Base-by-base conservation (phyloP, 768 basidiomycete species). In the Aureoboletus auriporus region DNA sequence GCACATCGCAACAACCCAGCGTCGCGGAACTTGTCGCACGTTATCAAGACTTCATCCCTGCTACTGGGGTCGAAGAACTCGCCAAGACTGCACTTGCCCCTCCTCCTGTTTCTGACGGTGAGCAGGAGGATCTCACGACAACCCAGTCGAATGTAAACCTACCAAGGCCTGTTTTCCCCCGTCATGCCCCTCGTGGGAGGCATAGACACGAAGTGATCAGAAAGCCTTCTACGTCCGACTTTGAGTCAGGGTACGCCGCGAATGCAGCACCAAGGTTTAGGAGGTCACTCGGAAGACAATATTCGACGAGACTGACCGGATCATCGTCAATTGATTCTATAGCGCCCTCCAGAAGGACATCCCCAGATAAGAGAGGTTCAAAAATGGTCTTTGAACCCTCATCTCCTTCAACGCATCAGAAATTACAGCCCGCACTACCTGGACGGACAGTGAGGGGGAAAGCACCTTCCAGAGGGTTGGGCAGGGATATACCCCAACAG, bases 171-270 rank as follows among this genome's bases (percentile, higher is more conserved):
- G 63, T 67, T 31, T 56, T 46, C 13, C 50, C 59, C 10, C 77
- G 75, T 14, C 68, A 61, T 13, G 60, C 72, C 6, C 46, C 70
- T 16, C 76, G 81, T 33, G 72, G 71, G 30, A 74, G 78, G 49
- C 79, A 81, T 57, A 63, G 50, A 50, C 77, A 74, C 34, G 56
- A 74, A 39, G 67, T 76, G 37, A 58, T 69, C 12, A 77, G 73
- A 60, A 82, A 81, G 53, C 68, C 80, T 34, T 84, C 85, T 8
- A 74, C 75, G 9, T 94, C 93, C 6, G 93, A 95, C 62, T 91
- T 91, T 46, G 93, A 95, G 68, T 82, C 87, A 47, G 83, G 93
- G 40, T 95, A 94, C 68, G 92, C 93, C 4, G 89, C 85, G n/a
- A 93, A 93, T 60, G 83, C 93, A 49, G 92, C 90, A 1, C 86